Conservation (phyloP, 495 filamentous ascomycete species). For the Ramalina peruviana region DNA sequence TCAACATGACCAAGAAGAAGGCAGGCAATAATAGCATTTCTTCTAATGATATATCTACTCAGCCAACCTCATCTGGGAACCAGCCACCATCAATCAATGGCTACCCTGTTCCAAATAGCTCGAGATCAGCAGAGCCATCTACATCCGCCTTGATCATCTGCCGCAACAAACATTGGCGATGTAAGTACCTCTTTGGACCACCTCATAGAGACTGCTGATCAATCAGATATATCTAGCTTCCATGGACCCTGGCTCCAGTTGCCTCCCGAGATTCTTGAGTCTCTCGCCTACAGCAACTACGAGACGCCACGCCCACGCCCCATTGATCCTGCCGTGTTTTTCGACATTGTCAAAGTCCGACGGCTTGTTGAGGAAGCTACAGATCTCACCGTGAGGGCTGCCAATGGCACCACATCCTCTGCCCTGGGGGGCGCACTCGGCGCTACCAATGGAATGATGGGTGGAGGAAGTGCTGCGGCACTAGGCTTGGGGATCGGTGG, state of each 20-base stretch:
- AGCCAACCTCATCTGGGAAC: background rate
- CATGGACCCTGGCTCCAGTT: conserved; percentile 80
- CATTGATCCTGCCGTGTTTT: conserved; percentile 69
- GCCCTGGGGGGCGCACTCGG: conserved; percentile 33
- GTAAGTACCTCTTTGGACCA: conserved; percentile 7
- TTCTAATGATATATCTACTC: conserved; percentile 2
- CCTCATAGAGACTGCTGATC: conserved; percentile 17
- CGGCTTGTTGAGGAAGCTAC: conserved; percentile 64
- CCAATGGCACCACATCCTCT: conserved; percentile 52
- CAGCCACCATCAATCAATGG: background rate
- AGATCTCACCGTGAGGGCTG: conserved; percentile 59
- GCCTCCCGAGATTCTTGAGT: conserved; percentile 66
- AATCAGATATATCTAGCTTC: conserved; percentile 55
- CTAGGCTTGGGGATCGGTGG: conserved; percentile 48
- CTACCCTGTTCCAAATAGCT: conserved; percentile 15
- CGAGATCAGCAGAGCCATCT: conserved; percentile 27
- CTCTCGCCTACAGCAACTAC: conserved; percentile 64
- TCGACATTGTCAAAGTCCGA: conserved; percentile 67
- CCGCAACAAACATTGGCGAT: conserved; percentile 49
- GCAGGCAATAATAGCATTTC: conserved; percentile 13
- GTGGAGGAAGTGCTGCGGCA: conserved; percentile 37
- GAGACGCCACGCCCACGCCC: conserved; percentile 57
- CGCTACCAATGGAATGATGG: conserved; percentile 38
- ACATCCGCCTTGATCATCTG: conserved; percentile 50
- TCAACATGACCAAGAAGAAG: conserved; percentile 36